Evolutionary conservation across 108 stramenopile species (phyloP).

Genomic region (Nannochloropsis granulata): DNA sequence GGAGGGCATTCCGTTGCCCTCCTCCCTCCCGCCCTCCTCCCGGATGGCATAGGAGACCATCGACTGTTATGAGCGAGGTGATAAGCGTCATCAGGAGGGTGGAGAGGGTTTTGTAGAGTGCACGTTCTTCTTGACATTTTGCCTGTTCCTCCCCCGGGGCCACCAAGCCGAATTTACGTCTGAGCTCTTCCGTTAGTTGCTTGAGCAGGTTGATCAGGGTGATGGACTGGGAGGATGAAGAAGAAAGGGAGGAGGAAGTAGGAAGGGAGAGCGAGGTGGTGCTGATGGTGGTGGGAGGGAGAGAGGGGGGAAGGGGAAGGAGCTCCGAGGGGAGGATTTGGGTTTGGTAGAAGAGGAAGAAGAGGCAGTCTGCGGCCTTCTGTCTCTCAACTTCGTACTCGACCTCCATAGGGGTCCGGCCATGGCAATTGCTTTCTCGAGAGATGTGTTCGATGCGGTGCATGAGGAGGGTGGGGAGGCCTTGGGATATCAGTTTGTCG

Average conservation of each 20-base stretch:
- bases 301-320: neutral
- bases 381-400: neutral
- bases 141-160: neutral
- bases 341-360: neutral
- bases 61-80: neutral
- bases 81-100: neutral
- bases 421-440: neutral
- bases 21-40: neutral
- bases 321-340: neutral
- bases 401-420: neutral
- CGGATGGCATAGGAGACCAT: neutral
- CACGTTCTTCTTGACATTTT: neutral
- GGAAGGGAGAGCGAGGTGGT: neutral
- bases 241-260: neutral
- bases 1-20: neutral
- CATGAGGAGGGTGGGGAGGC: neutral
- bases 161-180: neutral
- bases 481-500: neutral
- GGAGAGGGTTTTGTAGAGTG: neutral
- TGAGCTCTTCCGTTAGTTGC: neutral
- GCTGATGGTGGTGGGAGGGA: neutral
- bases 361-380: neutral
- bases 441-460: neutral
- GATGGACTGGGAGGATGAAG: neutral
- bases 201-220: neutral